These are phyloP conservation scores for Globisporangium middletonii DNA, from an alignment of 352 stramenopile species.

Conservation along the genomic window DNA sequence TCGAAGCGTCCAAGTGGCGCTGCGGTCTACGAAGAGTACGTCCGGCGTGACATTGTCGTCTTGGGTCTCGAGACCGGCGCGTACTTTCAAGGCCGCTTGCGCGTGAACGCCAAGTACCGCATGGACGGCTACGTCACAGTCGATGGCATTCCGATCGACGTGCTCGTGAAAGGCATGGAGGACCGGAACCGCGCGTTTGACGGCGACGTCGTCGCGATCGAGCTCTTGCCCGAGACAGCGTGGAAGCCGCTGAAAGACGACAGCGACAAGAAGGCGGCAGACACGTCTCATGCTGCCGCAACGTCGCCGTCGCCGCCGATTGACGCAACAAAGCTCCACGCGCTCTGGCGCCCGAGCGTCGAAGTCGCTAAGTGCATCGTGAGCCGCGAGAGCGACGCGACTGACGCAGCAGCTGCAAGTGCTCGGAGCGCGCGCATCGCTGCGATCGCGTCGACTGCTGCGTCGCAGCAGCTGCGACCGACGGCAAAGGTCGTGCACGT, in stretches of 20 bases:
- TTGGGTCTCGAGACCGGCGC: slow-evolving; percentile 26
- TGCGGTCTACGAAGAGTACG: slow-evolving; percentile 31
- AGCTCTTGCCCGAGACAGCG: slow-evolving; percentile 39
- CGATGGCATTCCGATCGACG: slow-evolving; percentile 62
- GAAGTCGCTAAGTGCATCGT: slow-evolving; percentile 31
- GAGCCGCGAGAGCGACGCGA: not conserved
- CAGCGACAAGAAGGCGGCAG: slow-evolving; percentile 18
- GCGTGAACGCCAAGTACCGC: slow-evolving; percentile 67
- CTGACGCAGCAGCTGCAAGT: not conserved
- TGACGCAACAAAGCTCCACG: slow-evolving; percentile 32
- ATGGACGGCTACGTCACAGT: slow-evolving; percentile 77
- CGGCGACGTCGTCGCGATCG: slow-evolving; percentile 71
- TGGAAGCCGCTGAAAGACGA: slow-evolving; percentile 43
- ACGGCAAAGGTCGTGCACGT: slow-evolving; percentile 69
- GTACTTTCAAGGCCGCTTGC: slow-evolving; percentile 59
- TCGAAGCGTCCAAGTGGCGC: not conserved
- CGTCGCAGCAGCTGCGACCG: slow-evolving; percentile 29
- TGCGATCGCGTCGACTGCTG: slow-evolving; percentile 26
- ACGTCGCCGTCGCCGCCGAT: slow-evolving; percentile 11
- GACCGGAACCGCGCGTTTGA: slow-evolving; percentile 77
- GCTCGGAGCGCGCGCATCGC: slow-evolving; percentile 22
- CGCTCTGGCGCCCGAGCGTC: slow-evolving; percentile 40
- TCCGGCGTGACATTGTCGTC: slow-evolving; percentile 24
- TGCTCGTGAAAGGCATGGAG: slow-evolving; percentile 63
- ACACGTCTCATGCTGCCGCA: not conserved